Evolutionary conservation across 2,329 filamentous ascomycete species (phyloP).

Genomic region (Fusarium nisikadoi): DNA sequence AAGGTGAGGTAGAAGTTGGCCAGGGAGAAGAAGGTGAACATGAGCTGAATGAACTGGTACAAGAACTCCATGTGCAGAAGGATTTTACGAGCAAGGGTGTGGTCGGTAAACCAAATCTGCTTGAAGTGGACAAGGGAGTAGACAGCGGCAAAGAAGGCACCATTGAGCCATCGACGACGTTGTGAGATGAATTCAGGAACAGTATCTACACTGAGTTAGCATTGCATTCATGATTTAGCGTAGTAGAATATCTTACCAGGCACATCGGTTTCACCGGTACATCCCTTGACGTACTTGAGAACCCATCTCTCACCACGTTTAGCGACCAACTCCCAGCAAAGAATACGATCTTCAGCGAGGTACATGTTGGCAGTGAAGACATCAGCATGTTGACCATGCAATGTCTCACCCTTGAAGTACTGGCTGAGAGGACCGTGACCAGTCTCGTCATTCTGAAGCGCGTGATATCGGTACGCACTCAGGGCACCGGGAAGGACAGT

Average conservation of each 20-base stretch:
- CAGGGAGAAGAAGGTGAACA: constrained; percentile 98
- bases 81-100: constrained; percentile 87
- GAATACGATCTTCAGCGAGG: constrained; percentile 86
- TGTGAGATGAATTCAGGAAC: constrained; percentile 98
- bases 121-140: constrained; percentile 96
- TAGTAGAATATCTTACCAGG: constrained; percentile 72
- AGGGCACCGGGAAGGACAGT: constrained; percentile 95
- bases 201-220: constrained; percentile 68
- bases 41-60: constrained; percentile 90
- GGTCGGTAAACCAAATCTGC: constrained; percentile 93
- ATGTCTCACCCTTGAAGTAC: constrained; percentile 98
- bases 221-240: neutral
- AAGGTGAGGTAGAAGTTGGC: constrained; percentile 99
- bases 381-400: constrained; percentile 95
- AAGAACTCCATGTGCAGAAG: constrained; percentile 94
- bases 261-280: constrained; percentile 97
- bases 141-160: constrained; percentile 97
- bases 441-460: constrained; percentile 94
- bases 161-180: constrained; percentile 95
- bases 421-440: constrained; percentile 95
- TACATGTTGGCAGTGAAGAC: constrained; percentile 99
- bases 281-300: constrained; percentile 96
- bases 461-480: constrained; percentile 95
- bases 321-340: constrained; percentile 95
- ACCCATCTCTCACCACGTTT: constrained; percentile 97